phyloP scores from a whole-genome alignment of 1,139 yeast genomes.

The Geotrichum restrictum region DNA sequence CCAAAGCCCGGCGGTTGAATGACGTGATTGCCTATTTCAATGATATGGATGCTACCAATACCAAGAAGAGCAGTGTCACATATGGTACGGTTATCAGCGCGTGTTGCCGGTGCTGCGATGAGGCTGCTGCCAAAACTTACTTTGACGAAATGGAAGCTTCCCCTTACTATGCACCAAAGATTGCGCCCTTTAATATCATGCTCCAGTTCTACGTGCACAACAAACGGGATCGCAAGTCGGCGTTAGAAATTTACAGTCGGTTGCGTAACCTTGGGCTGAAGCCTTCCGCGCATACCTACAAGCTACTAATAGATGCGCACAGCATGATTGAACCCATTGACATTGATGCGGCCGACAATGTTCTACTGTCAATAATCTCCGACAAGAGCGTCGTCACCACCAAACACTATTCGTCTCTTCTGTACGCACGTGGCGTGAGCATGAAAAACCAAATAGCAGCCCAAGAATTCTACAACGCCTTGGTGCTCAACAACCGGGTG shows the following conservation, averaged over 20 bases:
- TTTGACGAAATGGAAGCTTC: conserved; percentile 40
- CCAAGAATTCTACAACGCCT: conserved; percentile 35
- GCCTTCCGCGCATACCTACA: conserved; percentile 42
- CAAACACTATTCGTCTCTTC: conserved; percentile 42
- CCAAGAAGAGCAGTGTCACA: conserved; percentile 37
- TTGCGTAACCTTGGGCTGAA: conserved; percentile 32
- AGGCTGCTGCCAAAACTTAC: conserved; percentile 35
- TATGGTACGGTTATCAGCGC: conserved; percentile 44
- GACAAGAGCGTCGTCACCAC: conserved; percentile 32
- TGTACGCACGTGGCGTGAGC: conserved; percentile 43
- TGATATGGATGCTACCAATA: conserved; percentile 37
- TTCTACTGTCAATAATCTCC: conserved; percentile 34
- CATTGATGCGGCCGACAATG: conserved; percentile 39
- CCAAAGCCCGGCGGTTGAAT: conserved; percentile 39
- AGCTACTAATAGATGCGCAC: conserved; percentile 42
- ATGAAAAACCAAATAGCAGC: conserved; percentile 38
- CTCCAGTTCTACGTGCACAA: conserved; percentile 41
- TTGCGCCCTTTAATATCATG: conserved; percentile 43
- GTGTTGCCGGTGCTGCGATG: conserved; percentile 42
- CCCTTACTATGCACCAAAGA: conserved; percentile 34
- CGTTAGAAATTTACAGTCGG: conserved; percentile 35
- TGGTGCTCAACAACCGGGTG: conserved; percentile 33
- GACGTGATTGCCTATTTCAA: conserved; percentile 36
- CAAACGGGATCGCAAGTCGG: conserved; percentile 36
- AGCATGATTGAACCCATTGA: conserved; percentile 37